Percentiles rank a stretch among this genome's conserved stretches.
Evolutionary conservation across 257 asterid genomes (phyloP).

Genomic region (Ocimum tenuiflorum): DNA sequence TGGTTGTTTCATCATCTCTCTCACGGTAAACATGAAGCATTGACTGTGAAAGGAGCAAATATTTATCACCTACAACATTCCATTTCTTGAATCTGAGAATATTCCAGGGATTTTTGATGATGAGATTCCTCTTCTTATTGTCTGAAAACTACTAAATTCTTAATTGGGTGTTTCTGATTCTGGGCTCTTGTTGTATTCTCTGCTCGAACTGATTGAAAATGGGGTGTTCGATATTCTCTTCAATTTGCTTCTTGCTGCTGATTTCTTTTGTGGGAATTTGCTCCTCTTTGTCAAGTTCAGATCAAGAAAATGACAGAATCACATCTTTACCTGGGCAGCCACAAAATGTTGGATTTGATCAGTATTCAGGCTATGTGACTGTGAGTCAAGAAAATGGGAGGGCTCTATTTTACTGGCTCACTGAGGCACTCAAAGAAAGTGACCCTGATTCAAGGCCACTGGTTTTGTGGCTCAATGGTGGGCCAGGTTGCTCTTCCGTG

Average conservation of each 20-base stretch:
- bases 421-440: conserved; percentile 54
- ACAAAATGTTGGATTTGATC: conserved; percentile 49
- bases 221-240: conserved; percentile 27
- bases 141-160: conserved; percentile 12
- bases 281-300: conserved; percentile 37
- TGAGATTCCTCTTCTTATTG: conserved; percentile 18
- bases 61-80: neutral
- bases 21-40: too few species aligned
- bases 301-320: conserved; percentile 73
- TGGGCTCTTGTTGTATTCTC: neutral
- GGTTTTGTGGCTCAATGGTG: conserved; percentile 95
- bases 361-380: conserved; percentile 79
- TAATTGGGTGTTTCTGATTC: conserved; percentile 17
- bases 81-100: conserved; percentile 22
- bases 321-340: conserved; percentile 86
- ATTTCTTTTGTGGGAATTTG: conserved; percentile 37
- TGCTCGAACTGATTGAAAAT: conserved; percentile 25
- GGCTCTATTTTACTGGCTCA: conserved; percentile 88
- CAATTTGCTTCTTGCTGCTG: conserved; percentile 25
- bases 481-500: conserved; percentile 97
- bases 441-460: conserved; percentile 74
- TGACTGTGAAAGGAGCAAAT: conserved; percentile 16
- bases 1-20: conserved; percentile 15
- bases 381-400: conserved; percentile 70
- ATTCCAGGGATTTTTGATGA: conserved; percentile 32